phyloP scores from a whole-genome alignment of 495 filamentous ascomycete species.

The Cryomyces minteri region DNA sequence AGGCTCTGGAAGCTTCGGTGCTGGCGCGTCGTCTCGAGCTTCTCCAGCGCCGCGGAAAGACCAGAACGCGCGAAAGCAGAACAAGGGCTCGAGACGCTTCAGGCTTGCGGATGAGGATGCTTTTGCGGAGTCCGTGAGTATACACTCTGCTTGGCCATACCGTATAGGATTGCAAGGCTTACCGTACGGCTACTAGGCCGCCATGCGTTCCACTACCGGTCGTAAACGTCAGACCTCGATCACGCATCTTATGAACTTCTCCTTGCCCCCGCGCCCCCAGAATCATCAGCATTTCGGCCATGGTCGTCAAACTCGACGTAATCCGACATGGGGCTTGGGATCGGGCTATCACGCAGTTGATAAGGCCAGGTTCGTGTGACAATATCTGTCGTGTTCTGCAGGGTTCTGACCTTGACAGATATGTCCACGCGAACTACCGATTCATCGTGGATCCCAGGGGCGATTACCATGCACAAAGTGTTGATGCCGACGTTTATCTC shows the following conservation, averaged over 20 bases:
- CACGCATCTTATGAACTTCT: slow-evolving; percentile 88
- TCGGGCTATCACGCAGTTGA: slow-evolving; percentile 84
- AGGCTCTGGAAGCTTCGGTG: slow-evolving; percentile 43
- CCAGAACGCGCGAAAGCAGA: slow-evolving; percentile 57
- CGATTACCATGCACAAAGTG: slow-evolving; percentile 60
- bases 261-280: slow-evolving; percentile 58
- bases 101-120: slow-evolving; percentile 55
- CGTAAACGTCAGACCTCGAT: slow-evolving; percentile 91
- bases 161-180: neutral
- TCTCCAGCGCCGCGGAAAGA: slow-evolving; percentile 43
- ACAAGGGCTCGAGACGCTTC: slow-evolving; percentile 40
- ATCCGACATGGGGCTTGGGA: slow-evolving; percentile 56
- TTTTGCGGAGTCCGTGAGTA: slow-evolving; percentile 58
- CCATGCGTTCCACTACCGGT: slow-evolving; percentile 66
- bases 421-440: slow-evolving; percentile 92
- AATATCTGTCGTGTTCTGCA: neutral
- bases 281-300: slow-evolving; percentile 27
- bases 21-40: slow-evolving; percentile 22
- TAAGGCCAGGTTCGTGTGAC: slow-evolving; percentile 51
- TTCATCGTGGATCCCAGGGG: slow-evolving; percentile 80
- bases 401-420: slow-evolving; percentile 27
- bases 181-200: slow-evolving; percentile 27
- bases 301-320: neutral
- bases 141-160: neutral
- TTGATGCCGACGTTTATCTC: slow-evolving; percentile 76